Evolutionary conservation across 192 early-diverging fungal species (phyloP).

Genomic region (Helicostylum pulchrum): DNA sequence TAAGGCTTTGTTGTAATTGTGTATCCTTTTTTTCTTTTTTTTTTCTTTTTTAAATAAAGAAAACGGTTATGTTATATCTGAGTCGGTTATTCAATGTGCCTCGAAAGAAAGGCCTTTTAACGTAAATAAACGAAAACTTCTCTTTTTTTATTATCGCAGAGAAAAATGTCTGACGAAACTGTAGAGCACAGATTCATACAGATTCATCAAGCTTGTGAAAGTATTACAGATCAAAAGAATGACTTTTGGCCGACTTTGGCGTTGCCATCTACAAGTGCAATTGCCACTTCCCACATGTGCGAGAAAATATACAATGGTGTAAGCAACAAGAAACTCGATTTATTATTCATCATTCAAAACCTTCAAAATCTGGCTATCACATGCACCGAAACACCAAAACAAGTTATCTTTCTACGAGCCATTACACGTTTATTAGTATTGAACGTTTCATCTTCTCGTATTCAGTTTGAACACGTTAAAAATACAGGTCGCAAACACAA

Average conservation of each 20-base stretch:
- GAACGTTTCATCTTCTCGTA: background rate
- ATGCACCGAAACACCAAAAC: constrained; percentile 5
- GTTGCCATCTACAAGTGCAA: background rate
- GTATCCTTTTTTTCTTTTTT: no score
- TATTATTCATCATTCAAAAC: background rate
- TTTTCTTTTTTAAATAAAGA: no score
- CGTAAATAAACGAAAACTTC: background rate
- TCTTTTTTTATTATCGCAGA: background rate
- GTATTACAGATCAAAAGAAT: background rate
- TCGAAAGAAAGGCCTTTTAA: no score
- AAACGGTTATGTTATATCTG: no score
- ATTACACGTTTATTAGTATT: background rate
- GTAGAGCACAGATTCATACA: constrained; percentile 22
- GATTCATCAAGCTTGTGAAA: constrained; percentile 6
- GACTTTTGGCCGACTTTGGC: constrained; percentile 13
- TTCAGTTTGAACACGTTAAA: no score
- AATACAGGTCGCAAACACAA: no score
- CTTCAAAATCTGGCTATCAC: constrained; percentile 22
- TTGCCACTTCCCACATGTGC: constrained; percentile 20
- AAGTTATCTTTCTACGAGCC: constrained; percentile 12
- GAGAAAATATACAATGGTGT: background rate
- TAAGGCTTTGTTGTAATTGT: background rate
- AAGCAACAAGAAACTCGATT: background rate
- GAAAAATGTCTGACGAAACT: constrained; percentile 8
- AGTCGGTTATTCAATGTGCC: no score